Evolutionary conservation across 108 stramenopile genomes (phyloP).

Genomic region (Asterionellopsis glacialis): DNA sequence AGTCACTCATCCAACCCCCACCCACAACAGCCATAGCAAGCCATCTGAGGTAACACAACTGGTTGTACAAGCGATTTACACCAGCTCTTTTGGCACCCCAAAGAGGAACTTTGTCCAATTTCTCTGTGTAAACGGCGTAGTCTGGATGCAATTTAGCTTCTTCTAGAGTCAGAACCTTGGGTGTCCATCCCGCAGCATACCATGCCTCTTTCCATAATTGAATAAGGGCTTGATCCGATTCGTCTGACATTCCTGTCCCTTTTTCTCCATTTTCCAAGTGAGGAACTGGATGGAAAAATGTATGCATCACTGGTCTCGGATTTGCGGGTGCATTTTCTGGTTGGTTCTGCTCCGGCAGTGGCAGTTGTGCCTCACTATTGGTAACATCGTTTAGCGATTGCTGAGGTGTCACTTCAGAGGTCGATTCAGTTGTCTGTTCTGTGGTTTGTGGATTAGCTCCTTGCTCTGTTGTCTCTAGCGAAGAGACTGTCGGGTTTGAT

Average conservation of each 20-base stretch:
- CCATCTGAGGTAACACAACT: slow-evolving; percentile 3
- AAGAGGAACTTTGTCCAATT: not conserved
- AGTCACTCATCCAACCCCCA: slow-evolving; percentile 25
- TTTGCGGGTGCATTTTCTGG: too few relatives aligned
- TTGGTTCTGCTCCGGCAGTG: too few relatives aligned
- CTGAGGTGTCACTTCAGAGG: too few relatives aligned
- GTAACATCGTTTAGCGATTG: too few relatives aligned
- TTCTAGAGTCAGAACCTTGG: slow-evolving; percentile 12
- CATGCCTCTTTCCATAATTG: slow-evolving; percentile 17
- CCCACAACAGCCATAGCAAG: slow-evolving; percentile 20
- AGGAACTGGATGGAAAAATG: slow-evolving; percentile 1
- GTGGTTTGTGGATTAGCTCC: too few relatives aligned
- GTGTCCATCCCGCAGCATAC: slow-evolving; percentile 19
- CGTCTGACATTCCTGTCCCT: slow-evolving; percentile 12
- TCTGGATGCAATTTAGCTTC: slow-evolving; percentile 7
- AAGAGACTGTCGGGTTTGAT: too few relatives aligned
- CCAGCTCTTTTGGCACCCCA: not conserved
- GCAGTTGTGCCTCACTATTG: too few relatives aligned
- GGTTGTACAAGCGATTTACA: too few relatives aligned
- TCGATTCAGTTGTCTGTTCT: too few relatives aligned
- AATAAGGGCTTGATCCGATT: slow-evolving; percentile 12
- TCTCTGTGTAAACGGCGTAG: not conserved
- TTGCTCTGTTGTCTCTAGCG: too few relatives aligned
- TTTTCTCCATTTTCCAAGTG: not conserved
- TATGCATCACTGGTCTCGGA: slow-evolving; percentile 5